Evolutionary conservation across 495 filamentous ascomycete genomes (phyloP).

Genomic region (Tuber indicum): DNA sequence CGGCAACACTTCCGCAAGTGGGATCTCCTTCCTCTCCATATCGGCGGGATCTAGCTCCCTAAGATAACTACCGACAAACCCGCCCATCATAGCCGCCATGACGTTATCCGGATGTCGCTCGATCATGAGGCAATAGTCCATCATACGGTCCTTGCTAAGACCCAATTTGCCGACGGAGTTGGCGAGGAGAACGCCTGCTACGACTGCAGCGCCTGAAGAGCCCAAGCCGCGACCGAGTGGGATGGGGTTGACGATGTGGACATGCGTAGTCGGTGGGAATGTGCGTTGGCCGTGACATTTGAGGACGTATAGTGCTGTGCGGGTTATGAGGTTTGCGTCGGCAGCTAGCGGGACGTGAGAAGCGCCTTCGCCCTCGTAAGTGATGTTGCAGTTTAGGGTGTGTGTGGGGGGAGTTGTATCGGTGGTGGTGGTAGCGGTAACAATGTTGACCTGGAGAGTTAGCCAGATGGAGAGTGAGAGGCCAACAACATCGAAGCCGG

Average conservation of each 20-base stretch:
- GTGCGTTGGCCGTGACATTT: constrained; percentile 74
- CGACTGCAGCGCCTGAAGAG: constrained; percentile 87
- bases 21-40: constrained; percentile 79
- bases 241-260: constrained; percentile 90
- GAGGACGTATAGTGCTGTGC: constrained; percentile 84
- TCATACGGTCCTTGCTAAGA: constrained; percentile 70
- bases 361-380: constrained; percentile 74
- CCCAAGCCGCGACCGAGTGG: constrained; percentile 84
- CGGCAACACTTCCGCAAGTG: constrained; percentile 87
- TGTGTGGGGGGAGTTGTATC: constrained; percentile 48
- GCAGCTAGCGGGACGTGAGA: constrained; percentile 70
- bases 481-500: constrained; percentile 95
- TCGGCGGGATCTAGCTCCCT: constrained; percentile 83
- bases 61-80: constrained; percentile 93
- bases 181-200: constrained; percentile 83
- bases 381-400: constrained; percentile 78
- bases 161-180: constrained; percentile 80
- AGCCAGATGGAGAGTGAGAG: constrained; percentile 86
- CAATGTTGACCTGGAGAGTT: constrained; percentile 67
- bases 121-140: constrained; percentile 96
- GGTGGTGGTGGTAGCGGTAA: constrained; percentile 48
- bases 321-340: constrained; percentile 81
- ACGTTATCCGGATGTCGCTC: constrained; percentile 97
- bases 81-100: constrained; percentile 86
- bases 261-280: constrained; percentile 78